Evolutionary conservation across 1,139 yeast genomes (phyloP).

Genomic region (Kodamaea derodonti): DNA sequence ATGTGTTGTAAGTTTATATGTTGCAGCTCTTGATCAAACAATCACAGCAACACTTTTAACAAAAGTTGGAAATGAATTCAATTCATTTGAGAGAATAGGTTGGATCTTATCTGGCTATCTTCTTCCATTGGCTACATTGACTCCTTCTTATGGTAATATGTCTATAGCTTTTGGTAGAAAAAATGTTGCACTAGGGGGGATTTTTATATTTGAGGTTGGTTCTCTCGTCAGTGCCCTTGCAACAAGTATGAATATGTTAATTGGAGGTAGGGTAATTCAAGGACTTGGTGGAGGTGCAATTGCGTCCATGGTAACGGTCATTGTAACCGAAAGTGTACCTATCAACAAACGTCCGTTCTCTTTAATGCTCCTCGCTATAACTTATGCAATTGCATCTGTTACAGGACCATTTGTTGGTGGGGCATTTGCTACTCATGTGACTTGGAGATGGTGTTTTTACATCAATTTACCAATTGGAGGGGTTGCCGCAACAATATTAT

Average conservation of each 20-base stretch:
- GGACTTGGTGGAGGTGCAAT: conserved; percentile 22
- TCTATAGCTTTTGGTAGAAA: conserved; percentile 21
- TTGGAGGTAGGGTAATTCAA: conserved; percentile 19
- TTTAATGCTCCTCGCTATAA: conserved; percentile 16
- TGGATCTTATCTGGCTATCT: conserved; percentile 20
- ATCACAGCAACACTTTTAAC: conserved; percentile 19
- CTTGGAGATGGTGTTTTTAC: conserved; percentile 27
- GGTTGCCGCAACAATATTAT: conserved; percentile 14
- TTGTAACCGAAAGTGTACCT: conserved; percentile 19
- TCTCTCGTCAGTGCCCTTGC: conserved; percentile 17
- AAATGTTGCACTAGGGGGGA: conserved; percentile 13
- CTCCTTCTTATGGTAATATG: conserved; percentile 20
- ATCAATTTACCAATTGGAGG: conserved; percentile 24
- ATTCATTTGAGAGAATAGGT: conserved; percentile 15
- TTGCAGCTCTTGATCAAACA: conserved; percentile 22
- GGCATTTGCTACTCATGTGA: conserved; percentile 24
- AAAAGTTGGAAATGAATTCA: conserved; percentile 16
- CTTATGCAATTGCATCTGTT: conserved; percentile 19
- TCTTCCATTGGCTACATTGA: conserved; percentile 18
- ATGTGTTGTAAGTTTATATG: conserved; percentile 14
- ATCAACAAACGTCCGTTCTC: conserved; percentile 15
- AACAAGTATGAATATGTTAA: conserved; percentile 18
- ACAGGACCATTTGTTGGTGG: conserved; percentile 25
- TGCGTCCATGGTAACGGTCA: conserved; percentile 16
- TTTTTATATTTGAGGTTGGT: conserved; percentile 18